Evolutionary conservation across 1,139 yeast species (phyloP), one percentile per base, ranked within the genome.

Genomic region (Lodderomyces orthopsilosis): DNA sequence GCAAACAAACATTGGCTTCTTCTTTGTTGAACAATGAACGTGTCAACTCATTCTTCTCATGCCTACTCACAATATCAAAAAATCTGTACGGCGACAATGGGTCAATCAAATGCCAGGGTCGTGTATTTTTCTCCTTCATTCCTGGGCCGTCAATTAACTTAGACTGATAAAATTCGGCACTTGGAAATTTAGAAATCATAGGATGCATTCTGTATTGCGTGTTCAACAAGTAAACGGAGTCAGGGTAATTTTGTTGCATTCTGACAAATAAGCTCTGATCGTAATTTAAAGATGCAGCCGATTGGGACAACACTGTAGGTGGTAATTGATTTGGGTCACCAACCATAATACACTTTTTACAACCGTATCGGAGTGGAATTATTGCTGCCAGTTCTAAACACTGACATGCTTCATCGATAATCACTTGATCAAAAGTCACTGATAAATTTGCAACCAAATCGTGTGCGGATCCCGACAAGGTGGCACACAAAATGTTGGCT

Each of bases 171-270:
- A 94, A 94, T 56, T 88, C 88, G 12, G 67, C 59, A 36, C 96
- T 87, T 1, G 98, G 98, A 60, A 94, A 94, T 43, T 56, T 63
- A 15, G 98, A 86, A 41, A 94, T 94, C 10, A 75, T 81, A 0
- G 98, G 97, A 62, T 94, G 96, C 98, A 94, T 94, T 68, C 98
- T 93, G 61, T 93, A 94, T 59, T 94, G 99, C n/a, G 89, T 93
- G 61, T 93, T 84, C 55, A 94, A 75, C 52, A 94, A 68, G 52
- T 89, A 81, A 2, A 85, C 84, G 0, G 81, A 80, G 50, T 68
- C 72, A 27, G 78, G 83, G 55, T 75, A 56, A 43, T 77, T 79
- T 48, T 80, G 79, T 55, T 86, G 95, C 95, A 94, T 90, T 53
- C 99, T 77, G 24, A 91, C 98, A 63, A 94, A 94, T 57, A 94